These are phyloP conservation scores for Nitzschia inconspicua DNA, from an alignment of 108 stramenopile species.

Conservation along the genomic window DNA sequence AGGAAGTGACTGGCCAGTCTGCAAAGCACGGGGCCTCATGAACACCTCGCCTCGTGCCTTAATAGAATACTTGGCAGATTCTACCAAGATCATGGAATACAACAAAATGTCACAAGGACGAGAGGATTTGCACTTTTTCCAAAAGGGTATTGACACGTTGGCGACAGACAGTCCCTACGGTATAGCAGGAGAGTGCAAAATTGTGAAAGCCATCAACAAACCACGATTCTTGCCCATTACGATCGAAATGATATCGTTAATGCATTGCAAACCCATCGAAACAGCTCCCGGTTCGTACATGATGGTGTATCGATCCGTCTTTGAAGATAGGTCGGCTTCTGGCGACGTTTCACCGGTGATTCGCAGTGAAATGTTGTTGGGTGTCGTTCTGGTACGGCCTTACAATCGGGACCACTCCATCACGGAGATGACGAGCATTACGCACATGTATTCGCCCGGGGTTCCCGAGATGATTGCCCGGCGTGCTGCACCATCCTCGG, in stretches of 20 bases:
- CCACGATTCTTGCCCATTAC: conserved; percentile 43
- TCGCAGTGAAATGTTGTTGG: conserved; percentile 59
- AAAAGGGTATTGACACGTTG: conserved; percentile 30
- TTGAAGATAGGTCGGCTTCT: conserved; percentile 38
- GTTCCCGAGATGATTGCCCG: conserved; percentile 55
- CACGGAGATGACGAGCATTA: conserved; percentile 48
- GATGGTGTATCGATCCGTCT: conserved; percentile 52
- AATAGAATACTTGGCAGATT: conserved; percentile 53
- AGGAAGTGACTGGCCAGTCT: conserved; percentile 49
- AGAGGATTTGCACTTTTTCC: conserved; percentile 42
- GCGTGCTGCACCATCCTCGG: conserved; percentile 41
- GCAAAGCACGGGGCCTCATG: conserved; percentile 56
- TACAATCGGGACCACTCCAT: conserved; percentile 23
- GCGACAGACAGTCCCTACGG: conserved; percentile 24
- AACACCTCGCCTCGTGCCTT: conserved; percentile 36
- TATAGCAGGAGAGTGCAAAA: conserved; percentile 50
- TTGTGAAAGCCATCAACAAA: conserved; percentile 45
- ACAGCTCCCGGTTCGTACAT: conserved; percentile 39
- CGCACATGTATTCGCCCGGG: conserved; percentile 51
- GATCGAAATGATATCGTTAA: conserved; percentile 49
- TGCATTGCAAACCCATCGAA: conserved; percentile 40
- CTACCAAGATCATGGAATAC: conserved; percentile 42
- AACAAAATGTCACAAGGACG: conserved; percentile 65
- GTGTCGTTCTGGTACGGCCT: conserved; percentile 50
- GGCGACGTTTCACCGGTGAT: conserved; percentile 24